Base-by-base conservation (phyloP, 495 filamentous ascomycete genomes). In the Talaromyces borbonicus region DNA sequence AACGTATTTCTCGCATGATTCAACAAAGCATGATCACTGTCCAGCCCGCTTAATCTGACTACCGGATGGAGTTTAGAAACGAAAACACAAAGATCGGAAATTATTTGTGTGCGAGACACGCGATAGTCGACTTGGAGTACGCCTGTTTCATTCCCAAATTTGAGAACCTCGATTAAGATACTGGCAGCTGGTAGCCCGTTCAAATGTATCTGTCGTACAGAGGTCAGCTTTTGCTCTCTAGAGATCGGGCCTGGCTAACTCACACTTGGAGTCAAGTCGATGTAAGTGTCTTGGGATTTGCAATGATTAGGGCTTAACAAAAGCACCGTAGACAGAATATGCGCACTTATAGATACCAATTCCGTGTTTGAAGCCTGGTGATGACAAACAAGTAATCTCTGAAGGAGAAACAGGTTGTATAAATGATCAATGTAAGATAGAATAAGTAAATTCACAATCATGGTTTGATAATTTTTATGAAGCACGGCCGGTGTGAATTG, bases 1-100 rank as follows among this genome's bases (percentile, higher is more conserved):
- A 18, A 66, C 58, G 56, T 43, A n/a, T 56, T 52, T 8, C 53
- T 53, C 0, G 56, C 58, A 5, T 56, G 58, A 20, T 53, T 49
- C n/a, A 62, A 61, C 1, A 66, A 46, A 12, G 53, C 53, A 24
- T 57, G 52, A 31, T 56, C 53, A 7, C 47, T 46, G 37, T 57
- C 46, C 18, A n/a, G n/a, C n/a, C n/a, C n/a, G n/a, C 49, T 56
- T 0, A 52, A 53, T 0, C 49, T 35, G 8, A 50, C 52, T 27
- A 63, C 54, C 0, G 52, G 50, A 24, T 63, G 61, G 1, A 67
- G 39, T 32, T 62, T 56, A 5, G 61, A 57, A 20, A 62, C 55
- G 32, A 83, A 74, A n/a, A 80, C 69, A 45, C 75, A 78, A 2
- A 81, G 59, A 43, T 79, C 72, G 33, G 78, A 77, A 27, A 81